A percentile compares a stretch with the other conserved stretches of the same genome.
phyloP scores from a whole-genome alignment of 1,284 basidiomycete species.

The Cryptococcus depauperatus region DNA sequence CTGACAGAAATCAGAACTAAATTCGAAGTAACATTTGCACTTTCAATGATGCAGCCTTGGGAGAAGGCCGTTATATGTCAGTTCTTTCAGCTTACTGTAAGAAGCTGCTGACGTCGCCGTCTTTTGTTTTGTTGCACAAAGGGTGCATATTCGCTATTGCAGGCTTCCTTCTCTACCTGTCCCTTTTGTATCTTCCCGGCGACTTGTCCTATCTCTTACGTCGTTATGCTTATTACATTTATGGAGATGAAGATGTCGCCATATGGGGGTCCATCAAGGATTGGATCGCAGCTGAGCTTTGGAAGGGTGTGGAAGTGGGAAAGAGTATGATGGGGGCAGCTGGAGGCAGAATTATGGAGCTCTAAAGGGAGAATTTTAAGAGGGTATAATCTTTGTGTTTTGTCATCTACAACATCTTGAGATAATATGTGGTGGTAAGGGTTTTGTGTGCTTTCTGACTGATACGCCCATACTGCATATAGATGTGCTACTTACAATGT shows the following conservation, averaged over 20 bases:
- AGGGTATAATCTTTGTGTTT: no score
- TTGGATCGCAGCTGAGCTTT: conserved; percentile 6
- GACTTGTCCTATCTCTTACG: conserved; percentile 41
- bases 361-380: no score
- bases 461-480: no score
- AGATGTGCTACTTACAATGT: no score
- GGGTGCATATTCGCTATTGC: conserved; percentile 31
- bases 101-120: background rate
- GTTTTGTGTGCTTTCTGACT: no score
- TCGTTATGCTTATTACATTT: conserved; percentile 44
- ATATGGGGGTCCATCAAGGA: conserved; percentile 6
- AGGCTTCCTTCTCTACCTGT: conserved; percentile 41
- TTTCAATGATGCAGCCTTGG: conserved; percentile 43
- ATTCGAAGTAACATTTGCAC: conserved; percentile 36
- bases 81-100: conserved; percentile 13
- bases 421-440: no score
- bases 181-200: conserved; percentile 40
- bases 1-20: conserved; percentile 32
- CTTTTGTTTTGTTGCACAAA: conserved; percentile 6
- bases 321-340: conserved; percentile 1
- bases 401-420: no score
- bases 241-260: conserved; percentile 35
- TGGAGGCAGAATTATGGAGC: conserved; percentile 5
- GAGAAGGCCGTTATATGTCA: conserved; percentile 40
- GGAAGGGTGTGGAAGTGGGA: conserved; percentile 2